Percentiles rank a stretch among this genome's conserved stretches.
Conservation (phyloP, 352 stramenopile genomes). For the Phytophthora cryptogea region DNA sequence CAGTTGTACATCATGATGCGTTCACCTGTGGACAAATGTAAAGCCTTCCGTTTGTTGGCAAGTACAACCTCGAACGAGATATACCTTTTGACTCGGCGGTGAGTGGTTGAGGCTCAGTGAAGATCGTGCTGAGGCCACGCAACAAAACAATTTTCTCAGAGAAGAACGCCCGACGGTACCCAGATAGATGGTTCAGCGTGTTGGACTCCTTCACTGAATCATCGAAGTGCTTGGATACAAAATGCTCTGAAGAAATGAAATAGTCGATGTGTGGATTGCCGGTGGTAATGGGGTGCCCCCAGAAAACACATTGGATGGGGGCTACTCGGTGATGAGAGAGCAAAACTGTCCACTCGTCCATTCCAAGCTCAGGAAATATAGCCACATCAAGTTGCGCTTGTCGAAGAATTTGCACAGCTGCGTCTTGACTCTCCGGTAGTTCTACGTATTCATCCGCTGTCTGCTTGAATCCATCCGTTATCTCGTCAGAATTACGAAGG, state of each 20-base stretch:
- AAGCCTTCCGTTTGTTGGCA: conserved; percentile 47
- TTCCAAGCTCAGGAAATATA: conserved; percentile 84
- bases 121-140: conserved; percentile 66
- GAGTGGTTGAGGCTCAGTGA: conserved; percentile 31
- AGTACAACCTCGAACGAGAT: conserved; percentile 39
- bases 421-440: conserved; percentile 38
- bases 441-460: conserved; percentile 55
- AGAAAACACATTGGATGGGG: conserved; percentile 79
- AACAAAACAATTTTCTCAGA: conserved; percentile 79
- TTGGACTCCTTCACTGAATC: neutral
- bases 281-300: conserved; percentile 86
- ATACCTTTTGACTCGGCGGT: conserved; percentile 23
- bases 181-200: conserved; percentile 8
- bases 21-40: conserved; percentile 63
- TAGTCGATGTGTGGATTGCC: conserved; percentile 81
- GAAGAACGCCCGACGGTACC: conserved; percentile 46
- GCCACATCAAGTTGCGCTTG: conserved; percentile 70
- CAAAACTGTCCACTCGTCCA: conserved; percentile 77
- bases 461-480: conserved; percentile 45
- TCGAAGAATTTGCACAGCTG: conserved; percentile 44
- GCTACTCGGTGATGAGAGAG: conserved; percentile 77
- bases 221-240: conserved; percentile 37
- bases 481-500: conserved; percentile 45
- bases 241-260: conserved; percentile 75
- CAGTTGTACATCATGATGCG: neutral